Percentiles rank a stretch among this genome's conserved stretches.
These are phyloP conservation scores for Penicillium sp. DNA, from an alignment of 2,329 filamentous ascomycete species.

Conservation along the genomic window DNA sequence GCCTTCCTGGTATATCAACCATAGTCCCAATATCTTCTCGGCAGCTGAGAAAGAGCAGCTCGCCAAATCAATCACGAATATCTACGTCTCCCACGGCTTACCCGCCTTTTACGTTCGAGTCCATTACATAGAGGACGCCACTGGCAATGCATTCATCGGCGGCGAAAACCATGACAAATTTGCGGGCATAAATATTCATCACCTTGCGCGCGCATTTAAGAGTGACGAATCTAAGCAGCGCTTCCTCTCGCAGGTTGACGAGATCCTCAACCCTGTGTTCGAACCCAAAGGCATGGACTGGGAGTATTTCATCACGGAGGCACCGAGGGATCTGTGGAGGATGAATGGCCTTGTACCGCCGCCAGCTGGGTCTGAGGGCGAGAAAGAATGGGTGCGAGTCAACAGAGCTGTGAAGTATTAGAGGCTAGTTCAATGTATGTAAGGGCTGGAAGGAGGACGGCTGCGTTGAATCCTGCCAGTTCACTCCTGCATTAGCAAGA, in stretches of 20 bases:
- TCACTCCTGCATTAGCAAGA: not conserved
- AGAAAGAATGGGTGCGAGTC: not conserved
- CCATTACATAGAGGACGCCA: not conserved
- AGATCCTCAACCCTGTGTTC: slow-evolving; percentile 11
- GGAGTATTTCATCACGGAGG: slow-evolving; percentile 21
- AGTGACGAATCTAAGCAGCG: slow-evolving; percentile 9
- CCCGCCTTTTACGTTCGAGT: not conserved
- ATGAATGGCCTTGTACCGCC: slow-evolving; percentile 20
- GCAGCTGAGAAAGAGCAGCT: slow-evolving; percentile 1
- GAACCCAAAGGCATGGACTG: slow-evolving; percentile 18
- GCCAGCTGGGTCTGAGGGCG: not conserved
- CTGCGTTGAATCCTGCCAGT: not conserved
- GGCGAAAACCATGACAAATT: slow-evolving; percentile 6
- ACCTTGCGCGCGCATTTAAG: slow-evolving; percentile 14
- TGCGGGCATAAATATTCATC: slow-evolving; percentile 11
- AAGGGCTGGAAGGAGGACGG: not conserved
- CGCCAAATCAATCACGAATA: not conserved
- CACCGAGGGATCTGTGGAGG: slow-evolving; percentile 20
- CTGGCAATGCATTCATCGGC: not conserved
- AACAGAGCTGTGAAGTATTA: not conserved
- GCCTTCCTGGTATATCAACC: not conserved
- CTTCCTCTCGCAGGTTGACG: slow-evolving; percentile 8
- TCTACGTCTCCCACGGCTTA: not conserved
- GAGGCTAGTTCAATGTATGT: not conserved
- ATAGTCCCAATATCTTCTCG: not conserved